Conservation (phyloP, 768 basidiomycete species). For the Auriscalpium orientale region DNA sequence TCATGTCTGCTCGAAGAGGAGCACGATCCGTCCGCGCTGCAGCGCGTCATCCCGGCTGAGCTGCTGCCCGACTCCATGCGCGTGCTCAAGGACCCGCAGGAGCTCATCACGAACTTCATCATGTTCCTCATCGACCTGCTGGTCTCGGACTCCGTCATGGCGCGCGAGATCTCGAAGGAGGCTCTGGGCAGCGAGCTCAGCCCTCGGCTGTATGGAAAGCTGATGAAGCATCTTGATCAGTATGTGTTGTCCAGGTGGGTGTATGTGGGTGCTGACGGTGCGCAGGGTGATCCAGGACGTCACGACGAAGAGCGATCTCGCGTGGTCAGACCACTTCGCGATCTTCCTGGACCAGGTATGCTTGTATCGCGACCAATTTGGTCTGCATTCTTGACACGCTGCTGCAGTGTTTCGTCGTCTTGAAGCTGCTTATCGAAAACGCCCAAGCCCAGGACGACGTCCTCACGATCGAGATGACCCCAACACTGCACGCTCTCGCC, state of each 20-base stretch:
- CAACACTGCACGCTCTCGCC: constrained; percentile 41
- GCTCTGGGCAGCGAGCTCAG: constrained; percentile 76
- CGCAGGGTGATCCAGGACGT: constrained; percentile 46
- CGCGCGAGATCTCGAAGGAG: constrained; percentile 75
- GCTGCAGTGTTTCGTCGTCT: constrained; percentile 58
- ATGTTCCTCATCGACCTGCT: constrained; percentile 62
- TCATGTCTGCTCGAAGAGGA: constrained; percentile 45
- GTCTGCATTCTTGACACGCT: not conserved
- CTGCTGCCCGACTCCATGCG: constrained; percentile 68
- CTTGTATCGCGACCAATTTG: not conserved
- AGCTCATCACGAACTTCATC: constrained; percentile 59
- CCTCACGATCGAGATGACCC: constrained; percentile 29
- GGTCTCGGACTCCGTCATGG: constrained; percentile 50
- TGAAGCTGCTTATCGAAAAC: constrained; percentile 76
- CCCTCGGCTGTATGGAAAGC: constrained; percentile 54
- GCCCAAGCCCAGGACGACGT: constrained; percentile 55
- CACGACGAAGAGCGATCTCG: constrained; percentile 37
- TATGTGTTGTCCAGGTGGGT: constrained; percentile 29
- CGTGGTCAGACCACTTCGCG: constrained; percentile 33
- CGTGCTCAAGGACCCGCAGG: constrained; percentile 48
- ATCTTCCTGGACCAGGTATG: constrained; percentile 70
- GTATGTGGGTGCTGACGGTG: not conserved
- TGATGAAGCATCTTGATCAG: constrained; percentile 71
- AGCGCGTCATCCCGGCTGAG: constrained; percentile 45
- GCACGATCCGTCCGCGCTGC: constrained; percentile 42